phyloP scores from a whole-genome alignment of 306 rosid genomes.

The Alnus rubra region DNA sequence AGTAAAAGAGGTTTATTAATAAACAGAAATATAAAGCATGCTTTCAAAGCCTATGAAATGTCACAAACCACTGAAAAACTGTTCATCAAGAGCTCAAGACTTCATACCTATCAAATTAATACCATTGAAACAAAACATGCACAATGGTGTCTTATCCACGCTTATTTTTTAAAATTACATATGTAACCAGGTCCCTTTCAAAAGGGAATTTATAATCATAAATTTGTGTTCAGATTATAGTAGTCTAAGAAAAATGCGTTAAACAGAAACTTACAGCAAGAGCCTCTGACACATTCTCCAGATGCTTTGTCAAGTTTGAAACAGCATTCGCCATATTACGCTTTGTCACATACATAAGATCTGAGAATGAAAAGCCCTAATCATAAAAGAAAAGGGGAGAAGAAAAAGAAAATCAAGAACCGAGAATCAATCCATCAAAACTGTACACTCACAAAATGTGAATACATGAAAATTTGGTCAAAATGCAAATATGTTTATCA shows the following conservation, averaged over 20 bases:
- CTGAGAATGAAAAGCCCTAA: slow-evolving; percentile 86
- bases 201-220: neutral
- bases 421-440: neutral
- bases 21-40: neutral
- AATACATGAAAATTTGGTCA: neutral
- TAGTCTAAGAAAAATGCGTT: neutral
- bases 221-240: slow-evolving; percentile 12
- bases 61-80: neutral
- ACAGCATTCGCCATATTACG: slow-evolving; percentile 86
- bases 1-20: neutral
- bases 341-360: slow-evolving; percentile 94
- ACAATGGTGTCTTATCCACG: neutral
- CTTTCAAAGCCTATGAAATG: neutral
- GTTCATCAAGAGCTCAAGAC: neutral
- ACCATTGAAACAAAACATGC: neutral
- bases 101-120: neutral
- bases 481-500: neutral
- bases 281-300: slow-evolving; percentile 80
- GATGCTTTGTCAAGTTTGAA: slow-evolving; percentile 72
- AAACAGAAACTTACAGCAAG: slow-evolving; percentile 69
- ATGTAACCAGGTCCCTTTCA: neutral
- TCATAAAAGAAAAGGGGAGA: slow-evolving; percentile 23
- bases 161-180: neutral
- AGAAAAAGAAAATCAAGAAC: neutral
- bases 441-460: neutral